A percentile compares a stretch with the other conserved stretches of the same genome.
phyloP scores from a whole-genome alignment of 139 green algal species.

The Volvox africanus region DNA sequence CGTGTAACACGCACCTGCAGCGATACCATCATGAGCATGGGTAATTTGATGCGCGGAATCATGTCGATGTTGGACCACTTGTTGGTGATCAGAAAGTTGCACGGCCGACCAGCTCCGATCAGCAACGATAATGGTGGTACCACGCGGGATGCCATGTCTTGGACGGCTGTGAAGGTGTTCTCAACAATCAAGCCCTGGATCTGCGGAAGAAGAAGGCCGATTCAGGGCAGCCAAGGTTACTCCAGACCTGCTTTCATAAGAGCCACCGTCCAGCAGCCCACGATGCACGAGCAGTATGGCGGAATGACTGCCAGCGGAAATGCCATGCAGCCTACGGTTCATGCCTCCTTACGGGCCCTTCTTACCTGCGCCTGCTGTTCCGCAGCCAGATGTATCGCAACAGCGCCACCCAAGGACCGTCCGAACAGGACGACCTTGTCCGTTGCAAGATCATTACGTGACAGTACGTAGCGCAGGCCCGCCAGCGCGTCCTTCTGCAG shows the following conservation, averaged over 20 bases:
- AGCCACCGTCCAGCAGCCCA: too few relatives aligned
- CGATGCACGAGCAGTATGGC: too few relatives aligned
- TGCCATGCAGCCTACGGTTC: too few relatives aligned
- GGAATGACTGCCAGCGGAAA: too few relatives aligned
- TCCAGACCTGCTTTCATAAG: too few relatives aligned
- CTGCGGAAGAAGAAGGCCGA: slow-evolving; percentile 33
- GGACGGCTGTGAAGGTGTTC: slow-evolving; percentile 90
- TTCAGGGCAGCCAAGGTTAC: too few relatives aligned
- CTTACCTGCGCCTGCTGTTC: slow-evolving; percentile 72
- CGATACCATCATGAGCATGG: slow-evolving; percentile 83
- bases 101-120: slow-evolving; percentile 67
- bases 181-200: slow-evolving; percentile 82
- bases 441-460: slow-evolving; percentile 68
- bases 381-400: slow-evolving; percentile 80
- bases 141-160: slow-evolving; percentile 63
- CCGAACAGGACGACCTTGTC: slow-evolving; percentile 82
- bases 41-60: slow-evolving; percentile 68
- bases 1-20: slow-evolving; percentile 55
- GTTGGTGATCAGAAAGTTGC: slow-evolving; percentile 92
- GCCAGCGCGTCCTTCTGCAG: slow-evolving; percentile 82
- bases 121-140: slow-evolving; percentile 74
- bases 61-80: slow-evolving; percentile 82
- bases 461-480: slow-evolving; percentile 70
- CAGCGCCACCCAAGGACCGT: slow-evolving; percentile 86
- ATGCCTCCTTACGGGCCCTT: background rate